Base-by-base conservation (phyloP, 2,329 filamentous ascomycete genomes). In the Chalaropsis ovoidea region DNA sequence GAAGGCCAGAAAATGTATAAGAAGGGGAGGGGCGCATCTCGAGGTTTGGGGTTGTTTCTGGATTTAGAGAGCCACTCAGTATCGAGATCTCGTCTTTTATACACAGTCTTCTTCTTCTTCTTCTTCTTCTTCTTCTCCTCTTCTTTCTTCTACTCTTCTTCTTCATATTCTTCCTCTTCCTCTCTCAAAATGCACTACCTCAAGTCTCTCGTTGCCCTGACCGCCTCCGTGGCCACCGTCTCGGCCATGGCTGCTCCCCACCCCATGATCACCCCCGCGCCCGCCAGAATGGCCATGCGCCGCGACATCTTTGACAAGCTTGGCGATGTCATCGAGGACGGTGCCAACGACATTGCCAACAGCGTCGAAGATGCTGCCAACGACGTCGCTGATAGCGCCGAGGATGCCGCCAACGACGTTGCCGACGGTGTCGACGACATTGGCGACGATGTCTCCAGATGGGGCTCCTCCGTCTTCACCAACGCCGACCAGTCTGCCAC, bases 231-330 rank as follows among this genome's bases (percentile, higher is more conserved):
- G 49, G 66, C 66, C 54, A 35, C 62, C 54, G 67, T 65, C 60
- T 56, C 66, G 52, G 68, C 67, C 49, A 56, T 65, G 31, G 61
- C 67, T 27, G 64, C 67, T 49, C 67, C 65, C 19, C 27, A 65
- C 54, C 68, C 67, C 43, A 65, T 65, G 61, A 62, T 65, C 54
- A 68, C 67, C n/a, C 58, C 67, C 7, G 66, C 68, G 45, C 62
- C 67, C 65, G 4, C 35, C 8, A 58, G 6, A 58, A 52, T 13
- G 47, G 65, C 61, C 24, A 10, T 61, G 39, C 65, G 62, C 11
- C 67, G 64, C 10, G 64, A 64, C 27, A 4, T 66, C 54, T 64
- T 68, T 15, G 66, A 66, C 61, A 27, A 63, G 27, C 62, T 69
- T 62, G 61, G 61, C 22, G 43, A 56, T n/a, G 10, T 66, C 3